Conservation (phyloP, 352 stramenopile species). For the Globisporangium solare region DNA sequence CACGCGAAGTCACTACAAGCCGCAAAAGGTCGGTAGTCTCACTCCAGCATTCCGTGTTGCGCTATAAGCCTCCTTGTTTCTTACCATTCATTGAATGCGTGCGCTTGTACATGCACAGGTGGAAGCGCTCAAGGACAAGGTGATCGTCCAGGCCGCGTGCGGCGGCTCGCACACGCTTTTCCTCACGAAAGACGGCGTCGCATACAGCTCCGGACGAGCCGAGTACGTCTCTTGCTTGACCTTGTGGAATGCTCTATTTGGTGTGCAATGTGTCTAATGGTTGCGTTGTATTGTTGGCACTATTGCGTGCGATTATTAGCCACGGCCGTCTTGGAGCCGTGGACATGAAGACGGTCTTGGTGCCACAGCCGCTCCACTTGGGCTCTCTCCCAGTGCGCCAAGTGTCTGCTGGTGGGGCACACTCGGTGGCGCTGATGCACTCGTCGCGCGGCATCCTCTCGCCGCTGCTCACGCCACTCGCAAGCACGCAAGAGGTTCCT, state of each 20-base stretch:
- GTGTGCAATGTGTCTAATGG: neutral
- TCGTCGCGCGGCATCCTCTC: constrained; percentile 47
- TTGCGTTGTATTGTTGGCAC: constrained; percentile 3
- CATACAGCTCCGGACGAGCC: constrained; percentile 75
- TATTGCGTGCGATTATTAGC: constrained; percentile 18
- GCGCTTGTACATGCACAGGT: constrained; percentile 21
- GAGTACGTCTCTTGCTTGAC: constrained; percentile 50
- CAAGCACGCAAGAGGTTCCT: constrained; percentile 23
- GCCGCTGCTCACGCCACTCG: constrained; percentile 50
- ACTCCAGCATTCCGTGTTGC: neutral
- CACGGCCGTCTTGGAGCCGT: constrained; percentile 61
- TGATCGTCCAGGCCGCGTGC: constrained; percentile 69
- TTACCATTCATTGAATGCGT: constrained; percentile 2
- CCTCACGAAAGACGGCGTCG: constrained; percentile 77
- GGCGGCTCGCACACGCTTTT: constrained; percentile 85
- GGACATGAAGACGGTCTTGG: constrained; percentile 45
- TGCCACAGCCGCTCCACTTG: constrained; percentile 53
- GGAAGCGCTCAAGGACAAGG: constrained; percentile 54
- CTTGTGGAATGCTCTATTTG: neutral
- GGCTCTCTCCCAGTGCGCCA: constrained; percentile 56
- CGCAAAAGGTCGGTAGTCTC: constrained; percentile 38
- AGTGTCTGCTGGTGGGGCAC: constrained; percentile 64
- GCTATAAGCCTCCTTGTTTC: neutral
- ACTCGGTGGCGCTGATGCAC: constrained; percentile 73
- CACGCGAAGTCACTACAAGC: constrained; percentile 58